phyloP scores from a whole-genome alignment of 192 early-diverging fungal genomes.

The Obelidium mucronatum region DNA sequence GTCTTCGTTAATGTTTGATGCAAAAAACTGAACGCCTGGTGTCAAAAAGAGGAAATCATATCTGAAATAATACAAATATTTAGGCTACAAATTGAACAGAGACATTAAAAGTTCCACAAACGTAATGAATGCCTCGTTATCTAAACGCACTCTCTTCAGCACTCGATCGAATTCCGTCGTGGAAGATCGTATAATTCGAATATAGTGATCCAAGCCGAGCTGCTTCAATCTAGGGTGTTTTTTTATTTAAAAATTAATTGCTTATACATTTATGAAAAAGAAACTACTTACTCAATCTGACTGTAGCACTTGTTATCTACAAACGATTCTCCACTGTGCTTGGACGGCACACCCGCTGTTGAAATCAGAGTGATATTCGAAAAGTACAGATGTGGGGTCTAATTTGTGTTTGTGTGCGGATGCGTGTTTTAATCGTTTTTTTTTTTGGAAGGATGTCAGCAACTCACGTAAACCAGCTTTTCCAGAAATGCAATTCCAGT shows the following conservation, averaged over 20 bases:
- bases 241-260: neutral
- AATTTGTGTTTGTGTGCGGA: no score
- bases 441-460: neutral
- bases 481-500: conserved; percentile 58
- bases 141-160: conserved; percentile 41
- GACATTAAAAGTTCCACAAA: conserved; percentile 3
- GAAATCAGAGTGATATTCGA: conserved; percentile 55
- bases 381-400: conserved; percentile 53
- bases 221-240: conserved; percentile 56
- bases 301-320: conserved; percentile 48
- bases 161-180: conserved; percentile 51
- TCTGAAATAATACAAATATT: conserved; percentile 25
- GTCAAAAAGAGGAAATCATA: conserved; percentile 61
- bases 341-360: conserved; percentile 38
- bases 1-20: conserved; percentile 32
- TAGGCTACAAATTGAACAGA: neutral
- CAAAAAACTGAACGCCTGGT: conserved; percentile 55
- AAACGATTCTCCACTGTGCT: conserved; percentile 23
- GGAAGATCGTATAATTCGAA: conserved; percentile 41
- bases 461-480: conserved; percentile 56
- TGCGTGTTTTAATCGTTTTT: neutral
- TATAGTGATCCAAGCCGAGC: conserved; percentile 51
- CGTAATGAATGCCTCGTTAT: conserved; percentile 41
- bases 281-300: conserved; percentile 32
- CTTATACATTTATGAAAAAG: neutral